phyloP scores from a whole-genome alignment of 495 filamentous ascomycete genomes.

The Penicillium canescens region DNA sequence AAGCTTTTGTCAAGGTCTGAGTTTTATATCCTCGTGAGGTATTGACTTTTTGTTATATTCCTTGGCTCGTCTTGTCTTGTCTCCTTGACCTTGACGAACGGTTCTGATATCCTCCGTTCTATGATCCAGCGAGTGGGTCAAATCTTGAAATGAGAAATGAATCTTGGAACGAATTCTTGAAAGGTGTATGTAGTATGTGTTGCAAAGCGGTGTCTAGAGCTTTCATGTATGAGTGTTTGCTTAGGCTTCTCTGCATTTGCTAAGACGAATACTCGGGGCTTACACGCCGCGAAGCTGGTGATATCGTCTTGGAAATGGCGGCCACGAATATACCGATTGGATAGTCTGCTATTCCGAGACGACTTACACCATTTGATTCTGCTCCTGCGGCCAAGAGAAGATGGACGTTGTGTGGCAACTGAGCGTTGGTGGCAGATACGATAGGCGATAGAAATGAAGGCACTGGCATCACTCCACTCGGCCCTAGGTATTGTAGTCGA shows the following conservation, averaged over 20 bases:
- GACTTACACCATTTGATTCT: neutral
- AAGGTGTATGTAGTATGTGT: too few species aligned
- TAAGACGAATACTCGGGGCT: neutral
- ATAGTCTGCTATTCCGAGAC: neutral
- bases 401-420: neutral
- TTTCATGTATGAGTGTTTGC: too few species aligned
- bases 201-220: too few species aligned
- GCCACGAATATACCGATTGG: neutral
- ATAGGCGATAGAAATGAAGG: neutral
- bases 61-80: neutral
- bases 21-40: neutral
- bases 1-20: slow-evolving; percentile 4
- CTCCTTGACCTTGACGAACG: neutral
- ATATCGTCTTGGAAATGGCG: neutral
- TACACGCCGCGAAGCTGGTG: neutral
- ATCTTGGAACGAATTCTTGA: too few species aligned
- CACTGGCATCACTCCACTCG: too few species aligned
- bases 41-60: neutral
- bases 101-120: neutral
- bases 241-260: neutral
- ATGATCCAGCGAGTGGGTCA: neutral
- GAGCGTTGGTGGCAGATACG: neutral
- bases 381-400: neutral
- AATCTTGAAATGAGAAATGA: neutral
- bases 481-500: too few species aligned